Evolutionary conservation across 148 eudicot genomes (phyloP).

Genomic region (Heliosperma pusillum): DNA sequence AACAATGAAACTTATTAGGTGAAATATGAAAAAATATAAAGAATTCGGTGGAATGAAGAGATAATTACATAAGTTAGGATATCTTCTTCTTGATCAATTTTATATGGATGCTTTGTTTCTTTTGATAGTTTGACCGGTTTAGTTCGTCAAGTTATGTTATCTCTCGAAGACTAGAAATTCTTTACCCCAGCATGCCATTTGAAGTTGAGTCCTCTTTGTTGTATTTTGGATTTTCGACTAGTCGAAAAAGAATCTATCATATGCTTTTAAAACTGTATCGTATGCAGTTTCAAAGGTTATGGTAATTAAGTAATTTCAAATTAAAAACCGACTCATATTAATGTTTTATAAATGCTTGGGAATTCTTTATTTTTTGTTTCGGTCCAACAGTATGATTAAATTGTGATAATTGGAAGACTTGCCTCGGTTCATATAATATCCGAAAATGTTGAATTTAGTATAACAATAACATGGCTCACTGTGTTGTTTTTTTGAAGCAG

Average conservation of each 20-base stretch:
- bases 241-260: no score
- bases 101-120: background rate
- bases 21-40: background rate
- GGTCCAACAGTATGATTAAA: no score
- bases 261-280: no score
- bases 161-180: no score
- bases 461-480: background rate
- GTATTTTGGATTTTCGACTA: no score
- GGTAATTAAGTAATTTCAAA: background rate
- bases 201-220: no score
- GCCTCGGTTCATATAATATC: no score
- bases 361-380: background rate
- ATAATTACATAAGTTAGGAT: background rate
- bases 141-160: background rate
- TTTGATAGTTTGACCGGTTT: background rate
- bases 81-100: background rate
- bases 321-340: background rate
- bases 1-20: no score
- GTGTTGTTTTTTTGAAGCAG: constrained; percentile 14
- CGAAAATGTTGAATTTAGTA: background rate
- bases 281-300: no score
- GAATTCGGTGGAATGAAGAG: no score
- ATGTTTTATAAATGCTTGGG: background rate
- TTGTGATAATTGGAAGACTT: no score
- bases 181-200: no score